These are phyloP conservation scores for Leishmania gerbilli DNA, from an alignment of 208 protist genomes.

Conservation along the genomic window DNA sequence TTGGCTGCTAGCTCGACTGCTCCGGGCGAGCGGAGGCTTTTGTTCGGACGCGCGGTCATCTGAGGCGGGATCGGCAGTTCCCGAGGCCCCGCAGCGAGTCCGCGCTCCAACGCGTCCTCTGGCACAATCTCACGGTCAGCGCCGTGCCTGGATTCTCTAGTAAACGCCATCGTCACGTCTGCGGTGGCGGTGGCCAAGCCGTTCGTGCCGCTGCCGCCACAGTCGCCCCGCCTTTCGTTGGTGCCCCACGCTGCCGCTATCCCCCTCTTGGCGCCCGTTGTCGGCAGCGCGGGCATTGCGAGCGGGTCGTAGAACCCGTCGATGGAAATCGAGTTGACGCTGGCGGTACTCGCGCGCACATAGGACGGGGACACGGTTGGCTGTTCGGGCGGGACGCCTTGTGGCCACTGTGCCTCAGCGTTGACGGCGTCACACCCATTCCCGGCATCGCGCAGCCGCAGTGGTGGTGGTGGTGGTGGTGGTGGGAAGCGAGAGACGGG, in stretches of 20 bases:
- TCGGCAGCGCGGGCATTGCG: constrained; percentile 22
- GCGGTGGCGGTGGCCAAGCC: neutral
- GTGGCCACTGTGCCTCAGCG: neutral
- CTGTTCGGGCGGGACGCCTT: neutral
- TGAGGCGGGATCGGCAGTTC: constrained; percentile 6
- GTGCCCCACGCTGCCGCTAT: neutral
- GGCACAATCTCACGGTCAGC: neutral
- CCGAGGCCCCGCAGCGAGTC: neutral
- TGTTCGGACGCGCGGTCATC: neutral
- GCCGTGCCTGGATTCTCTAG: constrained; percentile 1
- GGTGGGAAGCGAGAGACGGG: neutral
- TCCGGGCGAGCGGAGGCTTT: neutral
- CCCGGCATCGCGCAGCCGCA: neutral
- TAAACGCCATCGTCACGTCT: constrained; percentile 8
- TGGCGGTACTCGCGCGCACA: constrained; percentile 15
- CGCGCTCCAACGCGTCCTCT: neutral
- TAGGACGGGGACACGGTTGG: neutral
- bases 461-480: neutral
- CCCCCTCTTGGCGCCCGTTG: neutral
- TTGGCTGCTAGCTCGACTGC: neutral
- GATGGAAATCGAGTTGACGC: constrained; percentile 23
- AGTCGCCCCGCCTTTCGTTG: neutral
- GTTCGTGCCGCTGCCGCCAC: neutral
- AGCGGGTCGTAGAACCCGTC: constrained; percentile 51
- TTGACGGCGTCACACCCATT: neutral